Evolutionary conservation across 805 yeast species (phyloP), one percentile per base, ranked within the genome.

Genomic region (Teunomyces pallodes): DNA sequence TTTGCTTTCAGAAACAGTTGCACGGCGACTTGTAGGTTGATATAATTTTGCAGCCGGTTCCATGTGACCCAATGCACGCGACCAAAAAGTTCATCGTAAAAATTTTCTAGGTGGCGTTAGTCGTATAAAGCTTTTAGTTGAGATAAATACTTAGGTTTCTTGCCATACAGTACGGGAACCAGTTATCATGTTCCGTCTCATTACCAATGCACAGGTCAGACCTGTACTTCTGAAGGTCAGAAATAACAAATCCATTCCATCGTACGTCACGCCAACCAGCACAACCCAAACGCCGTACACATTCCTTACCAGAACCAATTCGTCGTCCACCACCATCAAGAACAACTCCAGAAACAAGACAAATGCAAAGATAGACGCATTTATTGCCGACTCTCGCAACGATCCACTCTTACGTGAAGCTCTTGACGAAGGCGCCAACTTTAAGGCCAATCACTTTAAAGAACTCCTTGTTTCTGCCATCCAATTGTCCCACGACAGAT

Each of bases 181-280:
- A 10, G 5, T 9, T 17, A 31, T 26, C 38, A 72, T 72, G 76
- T 71, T 72, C 48, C 64, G 75, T 53, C 61, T 72, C 41, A 62
- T 71, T 20, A 57, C 67, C n/a, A 70, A 69, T 53, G 65, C 75
- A 14, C 69, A 60, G 47, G 53, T 72, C 43, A 64, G 72, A 50
- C 75, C 76, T 9, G 71, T 56, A 26, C 58, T 71, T 43, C 69
- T 63, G 59, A 70, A 71, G 49, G 72, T 71, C 30, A 62, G 70
- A 48, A 57, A 59, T 40, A 66, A 64, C 50, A 54, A 58, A 26
- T 43, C 50, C n/a, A 46, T 39, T 17, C 43, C 55, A 4, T 42
- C 48, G 10, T n/a, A 39, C 8, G 46, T 28, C 5, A 42, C 36
- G 29, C 32, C 46, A 12, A n/a, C 35, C 8, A 27, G 42, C 7